Conservation (phyloP, 352 stramenopile genomes). For the Phytophthora lateralis region DNA sequence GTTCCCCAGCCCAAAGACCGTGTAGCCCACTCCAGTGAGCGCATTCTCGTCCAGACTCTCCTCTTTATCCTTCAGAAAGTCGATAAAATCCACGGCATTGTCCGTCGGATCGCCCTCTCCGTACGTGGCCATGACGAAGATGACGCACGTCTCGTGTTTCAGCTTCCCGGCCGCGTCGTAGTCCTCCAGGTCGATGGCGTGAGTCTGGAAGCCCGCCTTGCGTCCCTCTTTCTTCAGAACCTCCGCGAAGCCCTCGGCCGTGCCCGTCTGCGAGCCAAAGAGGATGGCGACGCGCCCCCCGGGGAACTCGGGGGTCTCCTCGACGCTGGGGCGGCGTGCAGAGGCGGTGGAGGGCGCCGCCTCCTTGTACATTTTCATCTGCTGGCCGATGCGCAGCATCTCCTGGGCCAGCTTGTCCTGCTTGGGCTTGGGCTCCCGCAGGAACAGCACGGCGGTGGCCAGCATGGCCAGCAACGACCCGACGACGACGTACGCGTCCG, state of each 20-base stretch:
- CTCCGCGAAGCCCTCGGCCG: conserved; percentile 96
- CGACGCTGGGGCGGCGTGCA: conserved; percentile 19
- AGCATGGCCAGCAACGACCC: conserved; percentile 72
- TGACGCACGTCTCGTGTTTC: conserved; percentile 59
- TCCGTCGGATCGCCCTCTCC: conserved; percentile 98
- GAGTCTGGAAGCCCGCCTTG: conserved; percentile 85
- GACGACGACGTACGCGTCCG: conserved; percentile 70
- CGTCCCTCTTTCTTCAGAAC: conserved; percentile 91
- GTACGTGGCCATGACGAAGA: conserved; percentile 98
- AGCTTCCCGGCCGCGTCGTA: conserved; percentile 80
- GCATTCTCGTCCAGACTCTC: conserved; percentile 17
- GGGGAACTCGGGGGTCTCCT: conserved; percentile 52
- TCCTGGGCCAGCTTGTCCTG: conserved; percentile 70
- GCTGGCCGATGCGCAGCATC: conserved; percentile 73
- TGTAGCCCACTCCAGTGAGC: conserved; percentile 85
- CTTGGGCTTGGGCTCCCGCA: conserved; percentile 57
- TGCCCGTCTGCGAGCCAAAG: conserved; percentile 98
- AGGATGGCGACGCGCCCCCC: conserved; percentile 90
- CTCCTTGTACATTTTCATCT: conserved; percentile 88
- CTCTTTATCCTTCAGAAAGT: conserved; percentile 87
- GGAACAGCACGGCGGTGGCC: conserved; percentile 65
- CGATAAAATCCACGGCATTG: conserved; percentile 95
- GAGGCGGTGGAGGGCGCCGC: conserved; percentile 8
- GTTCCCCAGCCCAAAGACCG: conserved; percentile 98
- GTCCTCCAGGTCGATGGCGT: conserved; percentile 95